Percentiles rank a stretch among this genome's conserved stretches.
Evolutionary conservation across 2,329 filamentous ascomycete genomes (phyloP).

Genomic region (Neophaeococcomyces aloes): DNA sequence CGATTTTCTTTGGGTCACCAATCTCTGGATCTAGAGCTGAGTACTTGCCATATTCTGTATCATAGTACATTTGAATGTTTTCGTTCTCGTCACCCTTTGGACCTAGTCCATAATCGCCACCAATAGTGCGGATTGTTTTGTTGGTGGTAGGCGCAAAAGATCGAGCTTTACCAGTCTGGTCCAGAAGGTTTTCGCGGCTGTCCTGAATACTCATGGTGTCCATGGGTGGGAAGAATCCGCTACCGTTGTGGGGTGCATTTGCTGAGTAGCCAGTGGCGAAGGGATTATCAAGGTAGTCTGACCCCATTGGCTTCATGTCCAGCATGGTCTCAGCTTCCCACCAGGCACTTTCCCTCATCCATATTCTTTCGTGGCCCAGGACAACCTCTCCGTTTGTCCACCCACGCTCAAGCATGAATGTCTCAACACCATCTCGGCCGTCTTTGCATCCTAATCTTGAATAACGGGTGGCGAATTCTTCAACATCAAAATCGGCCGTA

Average conservation of each 20-base stretch:
- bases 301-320: conserved; percentile 63
- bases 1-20: conserved; percentile 64
- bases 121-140: conserved; percentile 48
- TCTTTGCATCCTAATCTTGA: conserved; percentile 73
- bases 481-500: conserved; percentile 88
- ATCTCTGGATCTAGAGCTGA: conserved; percentile 66
- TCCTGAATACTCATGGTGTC: conserved; percentile 53
- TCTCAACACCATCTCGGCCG: conserved; percentile 85
- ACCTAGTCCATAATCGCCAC: conserved; percentile 83
- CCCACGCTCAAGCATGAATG: conserved; percentile 83
- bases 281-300: conserved; percentile 27
- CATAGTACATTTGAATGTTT: conserved; percentile 61
- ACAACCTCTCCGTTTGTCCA: conserved; percentile 98
- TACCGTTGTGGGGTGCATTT: conserved; percentile 43
- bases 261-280: conserved; percentile 62
- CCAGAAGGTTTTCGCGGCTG: conserved; percentile 62
- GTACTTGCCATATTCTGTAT: conserved; percentile 54
- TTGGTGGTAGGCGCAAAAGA: conserved; percentile 51
- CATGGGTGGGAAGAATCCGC: conserved; percentile 57
- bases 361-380: conserved; percentile 80
- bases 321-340: conserved; percentile 97
- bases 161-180: conserved; percentile 41
- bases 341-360: conserved; percentile 91
- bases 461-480: conserved; percentile 83
- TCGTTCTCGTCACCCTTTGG: conserved; percentile 70